Conservation (phyloP, 257 asterid genomes). For the Ophiorrhiza pumila region DNA sequence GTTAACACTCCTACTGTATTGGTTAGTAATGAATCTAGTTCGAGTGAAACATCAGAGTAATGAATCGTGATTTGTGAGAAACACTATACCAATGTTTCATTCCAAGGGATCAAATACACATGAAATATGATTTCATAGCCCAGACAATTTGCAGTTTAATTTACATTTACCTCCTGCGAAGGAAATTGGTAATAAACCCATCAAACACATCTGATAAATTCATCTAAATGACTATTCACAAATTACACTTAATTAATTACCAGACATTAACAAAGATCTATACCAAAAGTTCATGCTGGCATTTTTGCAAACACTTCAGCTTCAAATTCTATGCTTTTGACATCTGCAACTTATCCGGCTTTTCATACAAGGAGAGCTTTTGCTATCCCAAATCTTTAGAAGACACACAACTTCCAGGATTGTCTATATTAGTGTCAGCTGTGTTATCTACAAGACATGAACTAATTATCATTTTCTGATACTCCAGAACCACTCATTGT, state of each 20-base stretch:
- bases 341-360: not conserved
- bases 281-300: not conserved
- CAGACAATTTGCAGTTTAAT: not conserved
- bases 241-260: not conserved
- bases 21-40: too few relatives aligned
- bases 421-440: not conserved
- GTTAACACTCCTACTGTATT: too few relatives aligned
- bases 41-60: too few relatives aligned
- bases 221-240: not conserved
- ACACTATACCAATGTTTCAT: too few relatives aligned
- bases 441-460: not conserved
- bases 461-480: not conserved
- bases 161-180: not conserved
- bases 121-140: not conserved
- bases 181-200: not conserved
- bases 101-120: not conserved
- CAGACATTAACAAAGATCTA: not conserved
- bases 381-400: not conserved
- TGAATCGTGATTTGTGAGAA: too few relatives aligned
- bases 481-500: not conserved
- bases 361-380: not conserved
- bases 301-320: not conserved
- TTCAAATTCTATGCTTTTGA: not conserved
- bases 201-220: not conserved
- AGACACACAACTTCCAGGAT: not conserved